phyloP scores from a whole-genome alignment of 2,329 filamentous ascomycete species.

The Cladophialophora bantiana region DNA sequence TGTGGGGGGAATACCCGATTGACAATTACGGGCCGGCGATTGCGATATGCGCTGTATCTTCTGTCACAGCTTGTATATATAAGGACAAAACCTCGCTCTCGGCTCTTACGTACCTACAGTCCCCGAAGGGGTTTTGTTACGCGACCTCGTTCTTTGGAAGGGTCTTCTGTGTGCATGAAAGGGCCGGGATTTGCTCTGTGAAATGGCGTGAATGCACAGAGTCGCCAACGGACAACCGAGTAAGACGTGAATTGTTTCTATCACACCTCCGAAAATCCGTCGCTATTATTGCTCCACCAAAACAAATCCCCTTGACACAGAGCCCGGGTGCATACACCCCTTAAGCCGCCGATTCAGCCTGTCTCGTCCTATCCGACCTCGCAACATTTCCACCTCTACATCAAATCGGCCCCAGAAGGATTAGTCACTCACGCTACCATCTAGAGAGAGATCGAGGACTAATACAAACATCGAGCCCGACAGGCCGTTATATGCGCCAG shows the following conservation, averaged over 20 bases:
- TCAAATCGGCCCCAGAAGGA: too few species aligned
- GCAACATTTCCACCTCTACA: too few species aligned
- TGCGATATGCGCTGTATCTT: constrained; percentile 31
- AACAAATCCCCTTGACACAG: too few species aligned
- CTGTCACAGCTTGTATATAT: constrained; percentile 22
- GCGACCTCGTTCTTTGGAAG: background rate
- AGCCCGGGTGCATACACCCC: too few species aligned
- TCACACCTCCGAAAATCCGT: too few species aligned
- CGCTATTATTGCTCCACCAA: too few species aligned
- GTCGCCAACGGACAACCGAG: background rate
- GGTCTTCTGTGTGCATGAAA: background rate
- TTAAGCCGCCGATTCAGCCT: too few species aligned
- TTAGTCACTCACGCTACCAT: too few species aligned
- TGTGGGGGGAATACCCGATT: constrained; percentile 1
- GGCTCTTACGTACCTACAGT: background rate
- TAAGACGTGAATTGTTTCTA: too few species aligned
- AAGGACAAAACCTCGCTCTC: background rate
- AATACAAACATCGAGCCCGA: background rate
- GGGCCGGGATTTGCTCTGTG: background rate
- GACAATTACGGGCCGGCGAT: constrained; percentile 12
- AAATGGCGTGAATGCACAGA: background rate
- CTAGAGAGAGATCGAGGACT: background rate
- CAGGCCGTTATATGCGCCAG: constrained; percentile 9
- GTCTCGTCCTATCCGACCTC: too few species aligned
- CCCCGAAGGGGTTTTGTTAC: background rate